Conservation (phyloP, 2,329 filamentous ascomycete genomes). For the Hypoxylon sp. region DNA sequence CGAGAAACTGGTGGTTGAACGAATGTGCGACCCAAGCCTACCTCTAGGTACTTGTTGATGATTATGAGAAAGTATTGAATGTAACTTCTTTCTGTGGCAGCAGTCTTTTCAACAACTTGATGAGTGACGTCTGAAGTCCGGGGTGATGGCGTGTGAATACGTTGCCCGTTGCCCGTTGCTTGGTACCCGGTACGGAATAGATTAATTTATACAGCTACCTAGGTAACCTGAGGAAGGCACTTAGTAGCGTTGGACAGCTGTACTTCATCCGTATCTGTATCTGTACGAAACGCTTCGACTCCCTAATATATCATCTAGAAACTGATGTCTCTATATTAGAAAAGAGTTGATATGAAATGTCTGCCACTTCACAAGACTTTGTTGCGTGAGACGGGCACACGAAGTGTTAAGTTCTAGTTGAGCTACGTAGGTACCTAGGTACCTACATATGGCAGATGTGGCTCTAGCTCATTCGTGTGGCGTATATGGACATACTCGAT, state of each 20-base stretch:
- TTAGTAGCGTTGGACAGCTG: neutral
- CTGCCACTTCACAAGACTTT: constrained; percentile 12
- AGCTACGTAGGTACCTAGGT: too few species aligned
- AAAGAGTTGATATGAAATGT: constrained; percentile 6
- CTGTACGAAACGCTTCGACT: neutral
- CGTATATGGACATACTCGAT: constrained; percentile 14
- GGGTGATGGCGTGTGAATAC: neutral
- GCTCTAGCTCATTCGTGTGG: constrained; percentile 5
- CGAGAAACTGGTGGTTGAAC: neutral
- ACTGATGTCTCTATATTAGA: neutral
- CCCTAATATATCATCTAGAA: neutral
- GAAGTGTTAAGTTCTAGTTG: too few species aligned
- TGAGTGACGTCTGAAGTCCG: neutral
- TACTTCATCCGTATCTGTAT: constrained; percentile 14
- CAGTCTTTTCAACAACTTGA: neutral
- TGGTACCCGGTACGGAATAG: too few species aligned
- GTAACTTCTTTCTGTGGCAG: neutral
- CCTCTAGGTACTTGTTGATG: neutral
- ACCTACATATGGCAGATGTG: neutral
- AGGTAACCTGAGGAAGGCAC: neutral
- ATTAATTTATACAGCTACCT: constrained; percentile 10
- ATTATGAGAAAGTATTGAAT: neutral
- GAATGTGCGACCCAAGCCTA: neutral
- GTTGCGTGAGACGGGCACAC: neutral
- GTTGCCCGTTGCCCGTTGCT: too few species aligned